These are phyloP conservation scores for Fusarium pseudograminearum DNA, from an alignment of 2,329 filamentous ascomycete genomes.

Conservation along the genomic window DNA sequence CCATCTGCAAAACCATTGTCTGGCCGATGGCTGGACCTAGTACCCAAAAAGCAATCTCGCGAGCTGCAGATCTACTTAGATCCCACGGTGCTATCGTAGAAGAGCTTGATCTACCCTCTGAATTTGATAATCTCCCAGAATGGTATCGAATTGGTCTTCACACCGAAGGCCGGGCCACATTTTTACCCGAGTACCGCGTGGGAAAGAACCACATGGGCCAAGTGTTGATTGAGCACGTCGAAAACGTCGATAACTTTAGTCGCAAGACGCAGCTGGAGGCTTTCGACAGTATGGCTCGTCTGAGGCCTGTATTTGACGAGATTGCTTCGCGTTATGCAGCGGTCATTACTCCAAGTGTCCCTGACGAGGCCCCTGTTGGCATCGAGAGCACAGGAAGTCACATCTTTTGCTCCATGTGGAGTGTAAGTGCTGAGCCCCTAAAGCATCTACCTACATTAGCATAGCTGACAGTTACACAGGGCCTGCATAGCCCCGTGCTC, in stretches of 20 bases:
- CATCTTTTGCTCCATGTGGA: constrained; percentile 66
- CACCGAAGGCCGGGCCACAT: constrained; percentile 65
- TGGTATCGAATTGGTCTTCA: constrained; percentile 67
- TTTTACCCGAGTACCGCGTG: constrained; percentile 66
- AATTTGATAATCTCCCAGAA: constrained; percentile 62
- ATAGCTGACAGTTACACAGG: constrained; percentile 43
- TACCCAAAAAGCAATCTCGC: constrained; percentile 58
- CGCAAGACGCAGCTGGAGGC: constrained; percentile 64
- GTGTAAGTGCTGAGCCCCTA: constrained; percentile 54
- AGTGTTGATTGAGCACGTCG: constrained; percentile 64
- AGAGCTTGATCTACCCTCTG: constrained; percentile 65
- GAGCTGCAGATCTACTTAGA: constrained; percentile 56
- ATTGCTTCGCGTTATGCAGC: constrained; percentile 66
- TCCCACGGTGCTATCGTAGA: constrained; percentile 66
- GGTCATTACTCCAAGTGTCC: constrained; percentile 69
- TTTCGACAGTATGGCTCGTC: constrained; percentile 64
- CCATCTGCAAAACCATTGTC: constrained; percentile 65
- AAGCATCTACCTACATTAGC: not conserved
- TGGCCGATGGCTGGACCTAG: constrained; percentile 64
- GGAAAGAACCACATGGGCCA: constrained; percentile 62
- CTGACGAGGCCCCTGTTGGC: constrained; percentile 71
- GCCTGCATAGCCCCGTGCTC: constrained; percentile 71
- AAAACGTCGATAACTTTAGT: constrained; percentile 60
- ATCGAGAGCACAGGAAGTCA: constrained; percentile 66
- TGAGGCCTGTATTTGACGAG: constrained; percentile 67